A percentile compares a stretch with the other conserved stretches of the same genome.
These are phyloP conservation scores for Farysia itapuensis DNA, from an alignment of 1,284 basidiomycete genomes.

Conservation along the genomic window DNA sequence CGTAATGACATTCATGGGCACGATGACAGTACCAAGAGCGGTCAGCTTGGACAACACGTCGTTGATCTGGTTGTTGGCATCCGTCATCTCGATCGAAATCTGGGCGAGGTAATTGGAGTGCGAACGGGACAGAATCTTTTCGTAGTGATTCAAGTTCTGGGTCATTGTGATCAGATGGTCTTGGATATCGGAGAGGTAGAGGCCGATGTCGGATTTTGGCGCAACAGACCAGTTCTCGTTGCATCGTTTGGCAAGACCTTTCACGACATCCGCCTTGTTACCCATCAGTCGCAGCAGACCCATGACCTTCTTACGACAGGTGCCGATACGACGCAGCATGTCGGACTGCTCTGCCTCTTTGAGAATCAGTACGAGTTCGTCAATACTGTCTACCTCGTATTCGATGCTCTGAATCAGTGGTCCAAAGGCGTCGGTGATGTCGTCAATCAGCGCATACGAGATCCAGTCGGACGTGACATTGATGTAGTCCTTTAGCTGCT, in stretches of 20 bases:
- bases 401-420: slow-evolving; percentile 98
- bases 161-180: slow-evolving; percentile 99
- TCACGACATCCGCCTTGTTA: slow-evolving; percentile 99
- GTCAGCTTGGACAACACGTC: slow-evolving; percentile 98
- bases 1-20: slow-evolving; percentile 64
- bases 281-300: slow-evolving; percentile 91
- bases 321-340: slow-evolving; percentile 85
- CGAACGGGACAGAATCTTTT: slow-evolving; percentile 92
- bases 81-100: slow-evolving; percentile 66
- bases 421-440: slow-evolving; percentile 99
- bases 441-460: slow-evolving; percentile 98
- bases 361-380: slow-evolving; percentile 93
- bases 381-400: slow-evolving; percentile 98
- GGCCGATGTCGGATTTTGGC: slow-evolving; percentile 93
- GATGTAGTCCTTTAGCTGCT: slow-evolving; percentile 99
- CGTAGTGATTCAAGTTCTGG: slow-evolving; percentile 69
- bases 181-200: slow-evolving; percentile 84
- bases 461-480: slow-evolving; percentile 99
- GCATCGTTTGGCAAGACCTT: slow-evolving; percentile 91
- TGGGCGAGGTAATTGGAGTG: slow-evolving; percentile 79
- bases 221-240: slow-evolving; percentile 99
- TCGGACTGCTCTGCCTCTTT: slow-evolving; percentile 81
- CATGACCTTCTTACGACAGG: slow-evolving; percentile 99
- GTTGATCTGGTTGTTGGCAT: slow-evolving; percentile 98
- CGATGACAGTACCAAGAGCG: slow-evolving; percentile 92